A percentile compares a stretch with the other conserved stretches of the same genome.
phyloP scores from a whole-genome alignment of 2,329 filamentous ascomycete species.

The Ophiostoma ulmi region DNA sequence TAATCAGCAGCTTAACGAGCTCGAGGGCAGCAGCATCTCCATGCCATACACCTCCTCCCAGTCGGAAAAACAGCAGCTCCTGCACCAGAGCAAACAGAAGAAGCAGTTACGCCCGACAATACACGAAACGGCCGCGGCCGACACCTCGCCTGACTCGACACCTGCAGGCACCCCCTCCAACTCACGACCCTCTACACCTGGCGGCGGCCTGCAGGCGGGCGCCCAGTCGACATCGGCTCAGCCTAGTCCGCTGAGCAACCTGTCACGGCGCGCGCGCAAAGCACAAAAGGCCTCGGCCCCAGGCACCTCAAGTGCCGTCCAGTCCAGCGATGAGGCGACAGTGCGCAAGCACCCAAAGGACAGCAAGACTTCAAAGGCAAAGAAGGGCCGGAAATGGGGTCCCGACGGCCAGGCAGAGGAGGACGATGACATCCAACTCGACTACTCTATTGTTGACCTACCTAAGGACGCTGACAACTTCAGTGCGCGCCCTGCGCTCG shows the following conservation, averaged over 20 bases:
- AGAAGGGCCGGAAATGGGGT: conserved; percentile 90
- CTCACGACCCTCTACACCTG: conserved; percentile 74
- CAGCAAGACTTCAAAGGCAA: conserved; percentile 46
- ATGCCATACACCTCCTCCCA: conserved; percentile 2
- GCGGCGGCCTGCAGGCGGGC: conserved; percentile 54
- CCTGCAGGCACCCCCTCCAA: conserved; percentile 66
- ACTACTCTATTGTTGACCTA: conserved; percentile 71
- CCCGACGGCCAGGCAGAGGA: conserved; percentile 83
- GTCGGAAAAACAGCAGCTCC: neutral
- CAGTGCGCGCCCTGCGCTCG: conserved; percentile 49
- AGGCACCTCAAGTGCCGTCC: conserved; percentile 52
- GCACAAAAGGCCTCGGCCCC: conserved; percentile 53
- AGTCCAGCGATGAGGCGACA: conserved; percentile 74
- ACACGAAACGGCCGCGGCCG: conserved; percentile 30
- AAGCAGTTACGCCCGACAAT: conserved; percentile 37
- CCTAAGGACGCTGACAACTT: conserved; percentile 46
- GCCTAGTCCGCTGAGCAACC: conserved; percentile 65
- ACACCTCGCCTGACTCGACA: conserved; percentile 60
- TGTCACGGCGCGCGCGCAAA: conserved; percentile 74
- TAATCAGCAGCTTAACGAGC: conserved; percentile 80
- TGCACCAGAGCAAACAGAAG: conserved; percentile 24
- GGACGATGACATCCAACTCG: conserved; percentile 70
- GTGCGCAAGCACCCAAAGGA: conserved; percentile 53
- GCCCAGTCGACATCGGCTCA: conserved; percentile 56
- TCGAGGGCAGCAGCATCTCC: conserved; percentile 54